Evolutionary conservation across 176 grass and related monocot genomes (phyloP), one percentile per base, ranked within the genome.

Genomic region (Oryza nivara): DNA sequence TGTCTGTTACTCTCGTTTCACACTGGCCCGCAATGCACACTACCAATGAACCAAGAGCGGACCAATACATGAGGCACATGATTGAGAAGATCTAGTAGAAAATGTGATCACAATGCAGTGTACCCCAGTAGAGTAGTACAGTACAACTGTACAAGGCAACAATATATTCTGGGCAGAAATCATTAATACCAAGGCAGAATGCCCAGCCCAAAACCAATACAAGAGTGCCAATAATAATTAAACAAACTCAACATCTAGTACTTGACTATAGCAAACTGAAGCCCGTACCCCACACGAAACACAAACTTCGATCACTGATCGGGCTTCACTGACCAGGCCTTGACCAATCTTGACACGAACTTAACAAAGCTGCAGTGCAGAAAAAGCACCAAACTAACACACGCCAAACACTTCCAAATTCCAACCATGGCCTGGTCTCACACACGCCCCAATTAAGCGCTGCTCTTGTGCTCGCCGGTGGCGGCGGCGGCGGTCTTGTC

Each of bases 381-480:
- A 58, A 20, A 58, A 58, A 80, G 72, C 84, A 76, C 75, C 56
- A 79, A 51, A 43, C 9, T 43, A 43, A 80, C 76, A 19, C 70
- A 90, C 68, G 56, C 52, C 58, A 80, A 51, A 83, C 70, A 48
- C 80, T 64, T 80, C 6, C 3, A 70, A 51, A 64, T 64, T 76
- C 6, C 3, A 70, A 51, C 63, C 49, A 79, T 49, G 89, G 74
- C 45, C 75, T 13, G 48, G 72, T 69, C 30, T 49, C 7, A 10
- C 78, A 34, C 17, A 30, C 13, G 67, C 20, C 10, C 63, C 25
- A 4, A 34, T 58, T 17, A 91, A 36, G n/a, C 76, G 71, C 56
- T 60, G 36, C 81, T 65, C 66, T 90, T 90, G 74, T 89, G 85
- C 43, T 94, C 92, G 73, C 65, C 86, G 23, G 70, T 5, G 19